These are phyloP conservation scores for Talaromyces sp. DNA, from an alignment of 2,329 filamentous ascomycete species.

Conservation along the genomic window DNA sequence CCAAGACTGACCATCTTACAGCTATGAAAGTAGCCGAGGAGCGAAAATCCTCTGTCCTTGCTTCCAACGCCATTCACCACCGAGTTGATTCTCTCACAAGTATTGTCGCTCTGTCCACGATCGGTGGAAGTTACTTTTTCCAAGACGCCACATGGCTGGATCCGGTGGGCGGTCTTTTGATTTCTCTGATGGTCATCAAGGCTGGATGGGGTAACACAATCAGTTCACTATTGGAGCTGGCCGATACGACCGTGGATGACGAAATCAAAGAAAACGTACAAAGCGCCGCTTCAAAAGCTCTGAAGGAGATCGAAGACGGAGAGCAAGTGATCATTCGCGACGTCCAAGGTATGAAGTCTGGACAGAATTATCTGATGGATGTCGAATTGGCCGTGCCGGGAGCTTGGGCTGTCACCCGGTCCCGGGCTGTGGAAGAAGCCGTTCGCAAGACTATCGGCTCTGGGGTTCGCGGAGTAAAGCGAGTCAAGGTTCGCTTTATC, in stretches of 20 bases:
- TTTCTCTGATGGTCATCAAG: slow-evolving; percentile 89
- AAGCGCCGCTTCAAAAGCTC: slow-evolving; percentile 63
- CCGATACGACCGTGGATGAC: slow-evolving; percentile 84
- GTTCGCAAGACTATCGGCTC: slow-evolving; percentile 73
- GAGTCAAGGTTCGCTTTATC: slow-evolving; percentile 82
- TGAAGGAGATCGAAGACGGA: slow-evolving; percentile 58
- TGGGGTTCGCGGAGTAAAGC: slow-evolving; percentile 80
- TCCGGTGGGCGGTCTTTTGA: slow-evolving; percentile 87
- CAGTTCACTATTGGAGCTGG: slow-evolving; percentile 80
- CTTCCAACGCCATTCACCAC: slow-evolving; percentile 95
- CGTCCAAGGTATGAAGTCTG: slow-evolving; percentile 88
- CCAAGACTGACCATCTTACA: slow-evolving; percentile 37
- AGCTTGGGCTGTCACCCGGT: slow-evolving; percentile 73
- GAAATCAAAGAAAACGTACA: slow-evolving; percentile 76
- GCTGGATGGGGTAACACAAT: slow-evolving; percentile 86
- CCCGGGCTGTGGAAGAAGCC: slow-evolving; percentile 68
- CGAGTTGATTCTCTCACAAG: slow-evolving; percentile 94
- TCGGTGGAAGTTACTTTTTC: slow-evolving; percentile 85
- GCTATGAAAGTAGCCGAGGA: slow-evolving; percentile 94
- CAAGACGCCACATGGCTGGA: slow-evolving; percentile 89
- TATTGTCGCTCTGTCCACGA: slow-evolving; percentile 86
- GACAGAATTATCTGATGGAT: slow-evolving; percentile 94
- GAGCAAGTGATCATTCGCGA: slow-evolving; percentile 71
- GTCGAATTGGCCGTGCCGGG: slow-evolving; percentile 80
- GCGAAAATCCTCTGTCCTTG: slow-evolving; percentile 92